Base-by-base conservation (phyloP, 1,284 basidiomycete genomes). In the Ganoderma leucocontextum region DNA sequence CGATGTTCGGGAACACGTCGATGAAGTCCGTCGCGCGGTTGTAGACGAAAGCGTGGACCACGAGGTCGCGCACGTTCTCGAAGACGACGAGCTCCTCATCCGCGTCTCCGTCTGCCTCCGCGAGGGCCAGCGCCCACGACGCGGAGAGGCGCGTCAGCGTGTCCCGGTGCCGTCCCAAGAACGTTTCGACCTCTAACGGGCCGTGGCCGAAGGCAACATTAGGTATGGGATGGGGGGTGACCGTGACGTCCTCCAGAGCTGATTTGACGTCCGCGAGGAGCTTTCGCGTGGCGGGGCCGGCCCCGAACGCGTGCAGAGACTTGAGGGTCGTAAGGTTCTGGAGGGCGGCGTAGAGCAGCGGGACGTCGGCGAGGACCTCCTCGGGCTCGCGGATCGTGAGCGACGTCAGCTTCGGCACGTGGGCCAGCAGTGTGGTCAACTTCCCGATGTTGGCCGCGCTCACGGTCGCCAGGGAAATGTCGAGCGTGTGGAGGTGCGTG, bases 1-100 rank as follows among this genome's bases (percentile, higher is more conserved):
- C 39, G 25, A 60, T 10, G 41, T 60, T 33, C 15, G 60, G 60
- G 60, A 60, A 60, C 38, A 36, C 38, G 19, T 13, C 17, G 58
- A 22, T 2, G n/a, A 60, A 38, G n/a, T 41, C 36, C 7, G n/a
- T 6, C 15, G 13, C 29, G 7, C 29, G 10, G 53, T 55, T 29
- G 15, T 22, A 35, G 9, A 35, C 29, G 53, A 55, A 55, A 5
- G 6, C 15, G 33, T 13, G 29, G 5, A 55, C 33, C 13, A 7
- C 29, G 29, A 55, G 53, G 3, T 35, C 33, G 53, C 29, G 29
- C 33, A 55, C 53, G 22, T 49, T 49, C 17, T 35, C 53, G 33
- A 55, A 55, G 5, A 55, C 13, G 17, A 35, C 33, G 15, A 5
- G 5, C 13, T 49, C 47, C 41, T 13, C 13, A 13, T 13, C 5